Evolutionary conservation across 352 stramenopile genomes (phyloP).

Genomic region (Pythium dissotocum): DNA sequence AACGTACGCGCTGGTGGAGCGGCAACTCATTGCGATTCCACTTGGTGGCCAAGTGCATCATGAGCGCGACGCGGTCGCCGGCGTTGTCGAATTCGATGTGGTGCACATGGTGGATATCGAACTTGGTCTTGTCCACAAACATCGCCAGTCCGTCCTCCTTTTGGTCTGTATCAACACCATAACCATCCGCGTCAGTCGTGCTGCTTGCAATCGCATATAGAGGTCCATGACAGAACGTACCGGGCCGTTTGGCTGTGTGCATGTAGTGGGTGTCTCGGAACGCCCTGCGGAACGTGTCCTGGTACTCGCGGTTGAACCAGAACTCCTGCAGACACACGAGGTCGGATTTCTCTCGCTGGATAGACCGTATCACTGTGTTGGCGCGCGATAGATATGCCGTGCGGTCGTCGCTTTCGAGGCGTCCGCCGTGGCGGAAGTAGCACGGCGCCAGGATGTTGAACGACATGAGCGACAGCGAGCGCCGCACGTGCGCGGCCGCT

Average conservation of each 20-base stretch:
- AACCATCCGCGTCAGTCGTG: not conserved
- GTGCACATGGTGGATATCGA: slow-evolving; percentile 79
- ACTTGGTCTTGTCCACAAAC: slow-evolving; percentile 73
- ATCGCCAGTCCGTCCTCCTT: slow-evolving; percentile 85
- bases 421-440: slow-evolving; percentile 84
- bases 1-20: slow-evolving; percentile 50
- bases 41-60: slow-evolving; percentile 83
- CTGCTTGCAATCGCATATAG: not conserved
- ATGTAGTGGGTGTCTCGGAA: slow-evolving; percentile 70
- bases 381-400: slow-evolving; percentile 65
- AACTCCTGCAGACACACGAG: slow-evolving; percentile 86
- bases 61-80: slow-evolving; percentile 80
- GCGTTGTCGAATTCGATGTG: slow-evolving; percentile 71
- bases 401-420: slow-evolving; percentile 64
- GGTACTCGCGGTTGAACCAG: slow-evolving; percentile 84
- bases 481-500: slow-evolving; percentile 23
- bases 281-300: slow-evolving; percentile 57
- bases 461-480: slow-evolving; percentile 78
- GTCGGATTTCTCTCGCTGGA: slow-evolving; percentile 75
- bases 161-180: slow-evolving; percentile 24
- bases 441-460: slow-evolving; percentile 88
- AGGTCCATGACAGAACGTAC: slow-evolving; percentile 2
- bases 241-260: slow-evolving; percentile 72
- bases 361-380: slow-evolving; percentile 64
- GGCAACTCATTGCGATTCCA: slow-evolving; percentile 56